A percentile compares a stretch with the other conserved stretches of the same genome.
These are phyloP conservation scores for Hericium coralloides DNA, from an alignment of 768 basidiomycete species.

Conservation along the genomic window DNA sequence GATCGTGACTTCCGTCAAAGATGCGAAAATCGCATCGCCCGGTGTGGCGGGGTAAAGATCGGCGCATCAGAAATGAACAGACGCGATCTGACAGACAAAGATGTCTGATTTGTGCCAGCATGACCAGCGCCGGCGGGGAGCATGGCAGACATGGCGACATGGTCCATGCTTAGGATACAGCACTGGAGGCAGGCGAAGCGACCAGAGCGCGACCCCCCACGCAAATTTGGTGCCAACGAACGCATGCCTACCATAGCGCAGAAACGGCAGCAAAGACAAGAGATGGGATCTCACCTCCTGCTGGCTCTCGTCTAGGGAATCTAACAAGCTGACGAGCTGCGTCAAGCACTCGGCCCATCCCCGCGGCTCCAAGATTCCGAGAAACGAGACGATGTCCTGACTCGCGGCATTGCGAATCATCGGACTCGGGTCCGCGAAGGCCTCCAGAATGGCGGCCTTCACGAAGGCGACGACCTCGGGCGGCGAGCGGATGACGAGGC, in stretches of 20 bases:
- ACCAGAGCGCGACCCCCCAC: too few species aligned
- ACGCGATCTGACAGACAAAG: too few species aligned
- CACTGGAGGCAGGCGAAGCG: too few species aligned
- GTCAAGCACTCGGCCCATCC: slow-evolving; percentile 95
- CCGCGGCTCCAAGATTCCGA: slow-evolving; percentile 79
- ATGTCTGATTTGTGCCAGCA: too few species aligned
- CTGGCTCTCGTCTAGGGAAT: slow-evolving; percentile 61
- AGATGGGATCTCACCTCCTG: slow-evolving; percentile 64
- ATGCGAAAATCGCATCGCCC: too few species aligned
- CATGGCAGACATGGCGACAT: too few species aligned
- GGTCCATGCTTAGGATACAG: too few species aligned
- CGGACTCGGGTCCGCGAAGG: slow-evolving; percentile 71
- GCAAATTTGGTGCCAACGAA: too few species aligned
- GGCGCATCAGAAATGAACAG: too few species aligned
- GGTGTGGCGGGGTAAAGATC: too few species aligned
- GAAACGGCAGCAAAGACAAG: not conserved
- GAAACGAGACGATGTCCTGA: slow-evolving; percentile 85
- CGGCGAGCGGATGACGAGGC: slow-evolving; percentile 60
- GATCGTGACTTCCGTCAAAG: too few species aligned
- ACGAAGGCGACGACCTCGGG: slow-evolving; percentile 63
- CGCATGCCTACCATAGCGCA: not conserved
- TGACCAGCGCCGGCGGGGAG: too few species aligned
- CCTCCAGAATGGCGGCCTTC: slow-evolving; percentile 67
- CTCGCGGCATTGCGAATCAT: slow-evolving; percentile 94
- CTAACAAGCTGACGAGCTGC: slow-evolving; percentile 72